These are phyloP conservation scores for Prunus mira DNA, from an alignment of 306 rosid species.

Conservation along the genomic window DNA sequence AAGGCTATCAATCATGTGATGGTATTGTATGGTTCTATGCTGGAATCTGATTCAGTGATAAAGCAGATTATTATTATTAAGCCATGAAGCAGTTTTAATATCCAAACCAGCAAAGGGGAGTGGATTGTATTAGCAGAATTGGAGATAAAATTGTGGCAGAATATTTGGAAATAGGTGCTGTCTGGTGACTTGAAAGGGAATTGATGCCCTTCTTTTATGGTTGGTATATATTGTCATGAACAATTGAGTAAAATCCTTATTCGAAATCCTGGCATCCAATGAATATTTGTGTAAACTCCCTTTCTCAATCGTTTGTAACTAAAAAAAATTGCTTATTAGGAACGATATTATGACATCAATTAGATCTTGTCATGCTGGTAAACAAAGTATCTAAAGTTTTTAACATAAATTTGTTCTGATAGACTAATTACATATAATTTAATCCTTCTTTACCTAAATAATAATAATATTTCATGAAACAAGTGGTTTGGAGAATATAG, in stretches of 20 bases:
- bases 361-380: slow-evolving; percentile 15
- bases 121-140: not conserved
- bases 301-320: not conserved
- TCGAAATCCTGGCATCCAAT: too few species aligned
- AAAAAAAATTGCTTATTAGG: too few species aligned
- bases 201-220: slow-evolving; percentile 18
- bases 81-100: slow-evolving; percentile 3
- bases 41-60: slow-evolving; percentile 13
- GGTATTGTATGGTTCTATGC: not conserved
- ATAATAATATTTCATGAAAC: slow-evolving; percentile 22
- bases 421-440: not conserved
- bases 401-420: slow-evolving; percentile 37
- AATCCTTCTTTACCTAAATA: slow-evolving; percentile 4
- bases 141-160: not conserved
- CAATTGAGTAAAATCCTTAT: not conserved
- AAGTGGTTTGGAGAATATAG: slow-evolving; percentile 7
- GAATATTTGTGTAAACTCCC: too few species aligned
- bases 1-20: not conserved
- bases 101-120: not conserved
- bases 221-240: not conserved
- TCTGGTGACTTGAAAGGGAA: slow-evolving; percentile 1
- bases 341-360: not conserved
- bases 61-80: not conserved
- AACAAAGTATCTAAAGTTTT: slow-evolving; percentile 26
- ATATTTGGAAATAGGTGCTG: not conserved